phyloP scores from a whole-genome alignment of 768 basidiomycete species.

The Russula olivacea region DNA sequence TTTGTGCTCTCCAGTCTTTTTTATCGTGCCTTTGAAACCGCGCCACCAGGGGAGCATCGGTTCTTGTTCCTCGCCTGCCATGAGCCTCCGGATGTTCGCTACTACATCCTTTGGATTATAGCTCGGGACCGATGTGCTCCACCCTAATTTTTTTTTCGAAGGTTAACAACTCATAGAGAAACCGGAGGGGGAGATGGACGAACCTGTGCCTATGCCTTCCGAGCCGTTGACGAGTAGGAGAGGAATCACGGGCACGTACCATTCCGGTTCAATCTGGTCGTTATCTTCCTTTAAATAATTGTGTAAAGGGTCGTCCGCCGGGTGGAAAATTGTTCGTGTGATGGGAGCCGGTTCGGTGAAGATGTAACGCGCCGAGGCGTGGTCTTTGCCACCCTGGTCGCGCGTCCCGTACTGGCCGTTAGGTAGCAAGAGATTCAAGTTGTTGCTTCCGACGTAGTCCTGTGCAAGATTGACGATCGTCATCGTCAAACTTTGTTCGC shows the following conservation, averaged over 20 bases:
- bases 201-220: conserved; percentile 96
- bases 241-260: conserved; percentile 86
- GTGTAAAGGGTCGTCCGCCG: conserved; percentile 81
- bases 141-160: conserved; percentile 47
- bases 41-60: conserved; percentile 97
- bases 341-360: conserved; percentile 74
- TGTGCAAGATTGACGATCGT: conserved; percentile 96
- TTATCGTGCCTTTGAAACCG: conserved; percentile 87
- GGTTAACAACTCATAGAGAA: background rate
- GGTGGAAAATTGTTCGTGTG: conserved; percentile 71
- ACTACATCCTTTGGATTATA: conserved; percentile 93
- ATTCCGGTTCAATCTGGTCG: conserved; percentile 83
- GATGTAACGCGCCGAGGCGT: conserved; percentile 95
- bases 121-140: conserved; percentile 89
- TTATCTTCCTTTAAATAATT: conserved; percentile 84
- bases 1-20: conserved; percentile 74
- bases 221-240: conserved; percentile 89
- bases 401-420: conserved; percentile 97
- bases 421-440: conserved; percentile 80
- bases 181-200: background rate
- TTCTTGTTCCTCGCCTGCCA: conserved; percentile 76
- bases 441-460: conserved; percentile 92
- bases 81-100: conserved; percentile 75
- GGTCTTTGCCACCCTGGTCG: conserved; percentile 89
- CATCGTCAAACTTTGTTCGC: conserved; percentile 76